Conservation (phyloP, 495 filamentous ascomycete genomes). For the Penicillium silybi region DNA sequence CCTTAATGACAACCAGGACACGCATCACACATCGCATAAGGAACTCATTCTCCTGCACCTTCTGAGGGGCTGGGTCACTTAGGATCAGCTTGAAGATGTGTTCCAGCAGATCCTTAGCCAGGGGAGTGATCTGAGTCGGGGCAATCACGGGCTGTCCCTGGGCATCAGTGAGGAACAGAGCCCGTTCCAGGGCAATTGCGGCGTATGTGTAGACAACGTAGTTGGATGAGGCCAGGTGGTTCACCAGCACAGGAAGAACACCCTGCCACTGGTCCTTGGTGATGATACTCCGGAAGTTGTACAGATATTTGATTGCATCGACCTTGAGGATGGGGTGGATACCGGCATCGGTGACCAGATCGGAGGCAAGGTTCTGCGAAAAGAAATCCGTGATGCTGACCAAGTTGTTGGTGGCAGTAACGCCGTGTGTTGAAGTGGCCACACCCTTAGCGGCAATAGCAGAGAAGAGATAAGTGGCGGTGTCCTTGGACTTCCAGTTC, state of each 20-base stretch:
- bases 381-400: constrained; percentile 92
- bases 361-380: constrained; percentile 78
- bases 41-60: constrained; percentile 98
- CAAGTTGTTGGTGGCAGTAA: constrained; percentile 78
- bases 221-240: constrained; percentile 79
- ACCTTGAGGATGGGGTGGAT: constrained; percentile 87
- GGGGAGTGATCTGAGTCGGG: constrained; percentile 64
- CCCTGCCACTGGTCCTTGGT: constrained; percentile 82
- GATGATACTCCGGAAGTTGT: constrained; percentile 87
- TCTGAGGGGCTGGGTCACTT: constrained; percentile 72
- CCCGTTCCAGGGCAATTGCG: constrained; percentile 87
- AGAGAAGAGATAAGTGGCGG: constrained; percentile 90
- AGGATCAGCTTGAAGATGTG: constrained; percentile 93
- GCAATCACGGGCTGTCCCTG: constrained; percentile 71
- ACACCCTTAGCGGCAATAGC: constrained; percentile 89
- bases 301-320: constrained; percentile 95
- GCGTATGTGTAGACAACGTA: constrained; percentile 98
- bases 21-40: constrained; percentile 98
- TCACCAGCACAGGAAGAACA: constrained; percentile 83
- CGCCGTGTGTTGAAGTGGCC: constrained; percentile 78
- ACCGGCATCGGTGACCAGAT: constrained; percentile 63
- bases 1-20: constrained; percentile 86
- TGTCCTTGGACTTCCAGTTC: constrained; percentile 97
- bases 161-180: constrained; percentile 72
- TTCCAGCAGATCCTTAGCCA: constrained; percentile 79